phyloP scores from a whole-genome alignment of 2,329 filamentous ascomycete genomes.

The Colletotrichum endophyticum region DNA sequence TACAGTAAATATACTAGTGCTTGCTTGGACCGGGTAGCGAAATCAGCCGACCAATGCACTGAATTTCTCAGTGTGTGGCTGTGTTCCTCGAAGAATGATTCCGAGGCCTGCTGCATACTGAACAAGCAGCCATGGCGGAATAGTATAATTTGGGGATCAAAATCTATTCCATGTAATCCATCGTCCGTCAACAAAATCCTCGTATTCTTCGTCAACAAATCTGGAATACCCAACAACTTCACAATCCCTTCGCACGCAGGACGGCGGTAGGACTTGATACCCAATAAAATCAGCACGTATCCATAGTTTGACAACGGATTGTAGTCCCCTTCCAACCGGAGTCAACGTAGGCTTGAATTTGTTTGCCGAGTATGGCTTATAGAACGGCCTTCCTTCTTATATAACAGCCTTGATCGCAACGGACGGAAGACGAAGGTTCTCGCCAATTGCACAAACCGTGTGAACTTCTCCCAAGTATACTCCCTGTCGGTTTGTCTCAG shows the following conservation, averaged over 20 bases:
- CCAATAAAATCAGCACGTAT: fast-evolving
- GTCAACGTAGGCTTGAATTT: fast-evolving
- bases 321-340: background rate
- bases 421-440: background rate
- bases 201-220: background rate
- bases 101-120: too few species aligned
- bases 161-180: too few species aligned
- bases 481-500: too few species aligned
- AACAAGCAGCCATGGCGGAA: too few species aligned
- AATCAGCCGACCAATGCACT: too few species aligned
- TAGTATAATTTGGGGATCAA: too few species aligned
- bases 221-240: fast-evolving
- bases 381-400: fast-evolving
- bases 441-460: too few species aligned
- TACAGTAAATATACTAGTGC: too few species aligned
- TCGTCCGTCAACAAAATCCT: background rate
- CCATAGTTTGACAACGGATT: background rate
- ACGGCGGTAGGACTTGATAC: fast-evolving
- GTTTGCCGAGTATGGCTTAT: background rate
- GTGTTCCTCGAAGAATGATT: too few species aligned
- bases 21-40: too few species aligned
- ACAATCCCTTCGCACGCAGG: background rate
- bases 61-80: too few species aligned
- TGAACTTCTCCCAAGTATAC: too few species aligned
- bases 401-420: fast-evolving